Evolutionary conservation across 192 early-diverging fungal genomes (phyloP).

Genomic region (Jimgerdemannia lactiflua): DNA sequence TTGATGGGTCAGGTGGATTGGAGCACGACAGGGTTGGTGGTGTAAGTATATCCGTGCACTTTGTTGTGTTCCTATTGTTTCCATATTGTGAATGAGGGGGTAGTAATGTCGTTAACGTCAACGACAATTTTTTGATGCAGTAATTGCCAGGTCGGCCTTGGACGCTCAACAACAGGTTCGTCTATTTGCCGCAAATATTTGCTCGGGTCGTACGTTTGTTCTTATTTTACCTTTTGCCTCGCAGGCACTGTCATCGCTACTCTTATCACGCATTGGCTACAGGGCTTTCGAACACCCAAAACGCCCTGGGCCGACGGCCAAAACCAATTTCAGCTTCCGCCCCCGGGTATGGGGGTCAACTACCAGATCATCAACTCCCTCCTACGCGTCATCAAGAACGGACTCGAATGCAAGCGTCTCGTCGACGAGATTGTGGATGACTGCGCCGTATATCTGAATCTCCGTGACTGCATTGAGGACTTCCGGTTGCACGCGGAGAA

Average conservation of each 20-base stretch:
- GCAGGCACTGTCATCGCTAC: slow-evolving; percentile 32
- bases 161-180: slow-evolving; percentile 57
- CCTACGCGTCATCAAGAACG: slow-evolving; percentile 57
- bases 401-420: slow-evolving; percentile 48
- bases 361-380: slow-evolving; percentile 59
- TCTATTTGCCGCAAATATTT: neutral
- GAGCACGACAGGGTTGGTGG: slow-evolving; percentile 42
- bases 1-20: slow-evolving; percentile 40
- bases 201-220: neutral
- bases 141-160: slow-evolving; percentile 62
- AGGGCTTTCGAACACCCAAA: slow-evolving; percentile 1
- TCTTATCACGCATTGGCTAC: slow-evolving; percentile 26
- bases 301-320: neutral
- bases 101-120: neutral
- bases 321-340: neutral
- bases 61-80: too few species aligned
- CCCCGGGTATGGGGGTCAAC: slow-evolving; percentile 25
- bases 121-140: slow-evolving; percentile 15
- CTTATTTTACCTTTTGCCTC: neutral
- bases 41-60: slow-evolving; percentile 23
- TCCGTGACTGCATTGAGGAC: slow-evolving; percentile 55
- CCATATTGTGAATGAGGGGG: too few species aligned
- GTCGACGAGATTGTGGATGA: slow-evolving; percentile 57
- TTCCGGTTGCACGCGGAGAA: slow-evolving; percentile 35
- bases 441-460: slow-evolving; percentile 42